Base-by-base conservation (phyloP, 169 alveolate genomes). In the Cryptosporidium viatorum region DNA sequence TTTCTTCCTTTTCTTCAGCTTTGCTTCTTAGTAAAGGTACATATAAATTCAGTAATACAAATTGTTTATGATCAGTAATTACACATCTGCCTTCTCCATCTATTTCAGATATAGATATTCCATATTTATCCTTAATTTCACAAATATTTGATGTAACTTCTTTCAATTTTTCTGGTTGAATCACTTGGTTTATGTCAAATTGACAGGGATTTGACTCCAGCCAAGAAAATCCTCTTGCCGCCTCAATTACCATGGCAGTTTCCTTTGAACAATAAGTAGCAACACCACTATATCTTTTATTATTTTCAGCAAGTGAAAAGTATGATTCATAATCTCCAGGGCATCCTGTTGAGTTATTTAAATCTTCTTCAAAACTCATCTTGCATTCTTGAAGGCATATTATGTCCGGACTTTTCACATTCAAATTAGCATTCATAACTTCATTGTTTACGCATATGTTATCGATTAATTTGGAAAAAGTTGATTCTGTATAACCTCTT, bases 241-340 rank as follows among this genome's bases (percentile, higher is more conserved):
- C 70, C 16, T 74, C 86, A 35, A 52, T 58, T 5, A 59, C 73
- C 16, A n/a, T 73, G 7, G n/a, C 33, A 12, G 35, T 59, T 16
- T 18, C 39, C 16, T 74, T 74, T 23, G 21, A 43, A 10, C 70
- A 55, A 21, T 58, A 74, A 31, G 86, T 74, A 21, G 86, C 71
- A 21, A 74, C 86, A 8, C 86, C 86, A 39, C 86, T 74, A 48
- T 74, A 74, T 10, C 86, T 52, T 74, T 74, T 74, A 60, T 74
- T 58, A 37, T 74, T 59, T 16, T 6, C 55, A 35, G 86, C 50
- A 35, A 74, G 37, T 29, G 86, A 74, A 60, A 58, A 74, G 26
- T 58, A 74, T 2, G 86, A 52, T 35, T 74, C 73, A 39, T 74
- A 59, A 7, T 48, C 21, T 18, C 43, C 58, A 12, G 86, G 86